phyloP scores from a whole-genome alignment of 192 early-diverging fungal genomes.

The Rhizophagus clarus region DNA sequence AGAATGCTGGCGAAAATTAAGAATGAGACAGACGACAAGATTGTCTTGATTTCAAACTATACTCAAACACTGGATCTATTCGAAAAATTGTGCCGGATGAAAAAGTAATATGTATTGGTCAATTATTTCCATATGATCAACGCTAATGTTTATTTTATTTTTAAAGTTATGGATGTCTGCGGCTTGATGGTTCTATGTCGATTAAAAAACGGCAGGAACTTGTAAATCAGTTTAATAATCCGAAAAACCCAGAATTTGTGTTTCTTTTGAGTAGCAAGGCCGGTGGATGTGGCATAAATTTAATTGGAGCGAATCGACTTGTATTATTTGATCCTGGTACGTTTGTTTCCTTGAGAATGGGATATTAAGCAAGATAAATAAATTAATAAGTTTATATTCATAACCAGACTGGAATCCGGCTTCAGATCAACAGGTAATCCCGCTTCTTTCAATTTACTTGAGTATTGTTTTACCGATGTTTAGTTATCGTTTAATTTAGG shows the following conservation, averaged over 20 bases:
- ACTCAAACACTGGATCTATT: slow-evolving; percentile 97
- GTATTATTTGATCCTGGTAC: slow-evolving; percentile 88
- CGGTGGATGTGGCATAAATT: slow-evolving; percentile 97
- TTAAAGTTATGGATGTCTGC: slow-evolving; percentile 67
- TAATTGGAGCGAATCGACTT: slow-evolving; percentile 97
- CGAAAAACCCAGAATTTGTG: slow-evolving; percentile 81
- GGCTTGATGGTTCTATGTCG: slow-evolving; percentile 92
- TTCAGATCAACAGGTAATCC: slow-evolving; percentile 78
- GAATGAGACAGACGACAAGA: slow-evolving; percentile 82
- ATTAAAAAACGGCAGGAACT: slow-evolving; percentile 92
- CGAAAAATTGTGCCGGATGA: slow-evolving; percentile 80
- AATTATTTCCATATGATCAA: background rate
- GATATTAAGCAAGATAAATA: background rate
- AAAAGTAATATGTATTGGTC: slow-evolving; percentile 51
- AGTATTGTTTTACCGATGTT: slow-evolving; percentile 24
- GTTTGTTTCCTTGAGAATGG: background rate
- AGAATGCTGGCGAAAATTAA: slow-evolving; percentile 76
- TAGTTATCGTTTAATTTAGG: slow-evolving; percentile 39
- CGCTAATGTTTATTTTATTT: background rate
- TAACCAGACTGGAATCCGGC: slow-evolving; percentile 93
- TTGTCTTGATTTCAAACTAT: slow-evolving; percentile 98
- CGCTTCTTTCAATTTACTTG: background rate
- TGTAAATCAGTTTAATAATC: slow-evolving; percentile 97
- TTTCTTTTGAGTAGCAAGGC: slow-evolving; percentile 97
- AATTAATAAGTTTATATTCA: background rate